Evolutionary conservation across 2,329 filamentous ascomycete genomes (phyloP).

Genomic region (Lecanoromycetidae sp.): DNA sequence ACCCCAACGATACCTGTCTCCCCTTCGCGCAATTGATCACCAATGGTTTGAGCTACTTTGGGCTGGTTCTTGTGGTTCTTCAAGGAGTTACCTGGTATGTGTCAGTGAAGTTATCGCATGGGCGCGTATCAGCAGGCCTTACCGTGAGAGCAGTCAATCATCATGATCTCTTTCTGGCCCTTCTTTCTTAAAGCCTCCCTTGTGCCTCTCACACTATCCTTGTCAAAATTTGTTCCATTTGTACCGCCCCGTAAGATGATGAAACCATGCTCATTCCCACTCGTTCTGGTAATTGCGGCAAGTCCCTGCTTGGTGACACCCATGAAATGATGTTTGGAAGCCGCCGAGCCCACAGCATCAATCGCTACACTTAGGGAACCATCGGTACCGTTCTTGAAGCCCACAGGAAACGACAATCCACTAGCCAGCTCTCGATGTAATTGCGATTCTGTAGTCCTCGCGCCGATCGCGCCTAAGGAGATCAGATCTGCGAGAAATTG

Average conservation of each 20-base stretch:
- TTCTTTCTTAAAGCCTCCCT: conserved; percentile 72
- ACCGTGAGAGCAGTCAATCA: conserved; percentile 97
- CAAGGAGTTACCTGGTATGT: conserved; percentile 76
- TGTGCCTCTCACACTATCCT: conserved; percentile 64
- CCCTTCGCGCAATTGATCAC: conserved; percentile 72
- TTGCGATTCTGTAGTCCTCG: conserved; percentile 93
- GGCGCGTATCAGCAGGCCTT: neutral
- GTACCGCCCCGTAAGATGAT: conserved; percentile 88
- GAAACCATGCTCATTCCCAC: conserved; percentile 93
- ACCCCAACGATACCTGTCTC: conserved; percentile 87
- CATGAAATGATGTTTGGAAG: conserved; percentile 89
- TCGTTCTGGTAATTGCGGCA: conserved; percentile 84
- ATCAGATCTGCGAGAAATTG: conserved; percentile 91
- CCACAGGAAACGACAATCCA: conserved; percentile 90
- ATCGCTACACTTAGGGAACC: conserved; percentile 80
- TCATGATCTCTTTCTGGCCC: conserved; percentile 76
- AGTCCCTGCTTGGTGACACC: conserved; percentile 95
- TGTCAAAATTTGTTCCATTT: conserved; percentile 87
- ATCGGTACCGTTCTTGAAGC: conserved; percentile 99
- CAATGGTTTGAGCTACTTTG: conserved; percentile 71
- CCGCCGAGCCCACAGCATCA: conserved; percentile 87
- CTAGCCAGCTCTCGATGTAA: conserved; percentile 89
- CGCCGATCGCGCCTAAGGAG: conserved; percentile 84
- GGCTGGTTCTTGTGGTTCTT: conserved; percentile 98
- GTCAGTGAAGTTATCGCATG: conserved; percentile 69